Percentiles rank a stretch among this genome's conserved stretches.
Conservation (phyloP, 2,329 filamentous ascomycete species). For the Cladosporium austrohemisphaericum region DNA sequence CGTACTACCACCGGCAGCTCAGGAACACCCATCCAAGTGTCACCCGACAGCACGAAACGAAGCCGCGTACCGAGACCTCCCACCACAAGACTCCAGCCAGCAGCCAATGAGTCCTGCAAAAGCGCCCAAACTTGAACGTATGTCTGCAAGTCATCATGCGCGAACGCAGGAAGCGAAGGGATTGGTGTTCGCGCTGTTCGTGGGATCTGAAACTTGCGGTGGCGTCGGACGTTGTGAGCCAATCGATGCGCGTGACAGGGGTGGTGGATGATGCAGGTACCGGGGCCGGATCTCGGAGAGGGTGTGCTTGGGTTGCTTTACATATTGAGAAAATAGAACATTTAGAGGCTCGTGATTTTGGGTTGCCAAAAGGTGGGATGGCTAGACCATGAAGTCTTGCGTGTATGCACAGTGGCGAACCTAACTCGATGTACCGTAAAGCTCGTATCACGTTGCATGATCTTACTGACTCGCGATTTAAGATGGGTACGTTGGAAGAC, state of each 20-base stretch:
- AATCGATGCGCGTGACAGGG: constrained; percentile 10
- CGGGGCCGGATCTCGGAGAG: not conserved
- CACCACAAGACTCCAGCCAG: not conserved
- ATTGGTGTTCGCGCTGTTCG: not conserved
- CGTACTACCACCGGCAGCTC: not conserved
- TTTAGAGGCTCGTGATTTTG: too few relatives aligned
- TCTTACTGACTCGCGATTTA: too few relatives aligned
- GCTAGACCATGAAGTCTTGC: too few relatives aligned
- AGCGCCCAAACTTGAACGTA: not conserved
- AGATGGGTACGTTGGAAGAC: not conserved
- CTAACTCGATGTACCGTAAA: not conserved
- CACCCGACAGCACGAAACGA: constrained; percentile 3
- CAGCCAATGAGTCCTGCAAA: not conserved
- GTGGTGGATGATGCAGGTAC: not conserved
- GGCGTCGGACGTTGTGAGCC: not conserved
- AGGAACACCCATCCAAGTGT: not conserved
- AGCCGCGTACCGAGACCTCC: not conserved
- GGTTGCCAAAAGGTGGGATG: not conserved
- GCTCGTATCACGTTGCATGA: too few relatives aligned
- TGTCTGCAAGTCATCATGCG: constrained; percentile 5
- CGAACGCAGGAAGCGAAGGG: not conserved
- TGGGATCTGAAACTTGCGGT: constrained; percentile 3
- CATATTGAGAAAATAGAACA: too few relatives aligned
- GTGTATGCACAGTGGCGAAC: not conserved
- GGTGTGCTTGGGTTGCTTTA: not conserved